Conservation (phyloP, 1,284 basidiomycete species). For the Malassezia yamatoensis region DNA sequence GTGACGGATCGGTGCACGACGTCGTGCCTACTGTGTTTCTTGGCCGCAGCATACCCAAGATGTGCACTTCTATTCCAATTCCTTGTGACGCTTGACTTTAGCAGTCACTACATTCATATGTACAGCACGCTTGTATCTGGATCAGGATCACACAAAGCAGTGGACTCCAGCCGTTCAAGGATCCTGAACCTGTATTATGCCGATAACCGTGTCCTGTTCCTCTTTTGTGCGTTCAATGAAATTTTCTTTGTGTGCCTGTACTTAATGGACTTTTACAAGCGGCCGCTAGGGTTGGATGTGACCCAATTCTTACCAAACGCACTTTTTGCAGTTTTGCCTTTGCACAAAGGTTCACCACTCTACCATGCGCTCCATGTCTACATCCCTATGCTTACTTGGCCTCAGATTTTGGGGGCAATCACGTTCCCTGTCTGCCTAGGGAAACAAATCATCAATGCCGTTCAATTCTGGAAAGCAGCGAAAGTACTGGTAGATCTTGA, state of each 20-base stretch:
- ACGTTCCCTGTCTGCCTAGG: constrained; percentile 64
- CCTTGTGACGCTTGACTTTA: constrained; percentile 93
- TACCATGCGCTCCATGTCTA: constrained; percentile 22
- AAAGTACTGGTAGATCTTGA: constrained; percentile 58
- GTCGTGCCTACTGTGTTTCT: constrained; percentile 83
- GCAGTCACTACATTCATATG: constrained; percentile 99
- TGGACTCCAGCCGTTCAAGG: constrained; percentile 78
- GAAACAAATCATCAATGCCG: constrained; percentile 90
- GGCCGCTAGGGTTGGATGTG: constrained; percentile 33
- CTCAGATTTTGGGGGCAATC: constrained; percentile 62
- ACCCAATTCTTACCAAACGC: constrained; percentile 22
- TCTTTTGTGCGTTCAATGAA: constrained; percentile 94
- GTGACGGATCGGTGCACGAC: constrained; percentile 99
- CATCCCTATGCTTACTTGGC: constrained; percentile 60
- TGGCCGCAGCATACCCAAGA: constrained; percentile 74
- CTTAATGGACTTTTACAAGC: constrained; percentile 71
- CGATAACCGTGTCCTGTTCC: constrained; percentile 68
- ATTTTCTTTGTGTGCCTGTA: constrained; percentile 93
- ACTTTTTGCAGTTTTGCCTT: constrained; percentile 9
- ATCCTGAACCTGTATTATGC: constrained; percentile 92
- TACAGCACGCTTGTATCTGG: constrained; percentile 93
- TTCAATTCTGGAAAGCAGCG: constrained; percentile 97
- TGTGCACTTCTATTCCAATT: constrained; percentile 81
- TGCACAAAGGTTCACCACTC: not conserved
- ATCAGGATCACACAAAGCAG: constrained; percentile 79